Percentiles rank a stretch among this genome's conserved stretches.
Conservation (phyloP, 148 eudicot genomes). For the Limonium bicolor region DNA sequence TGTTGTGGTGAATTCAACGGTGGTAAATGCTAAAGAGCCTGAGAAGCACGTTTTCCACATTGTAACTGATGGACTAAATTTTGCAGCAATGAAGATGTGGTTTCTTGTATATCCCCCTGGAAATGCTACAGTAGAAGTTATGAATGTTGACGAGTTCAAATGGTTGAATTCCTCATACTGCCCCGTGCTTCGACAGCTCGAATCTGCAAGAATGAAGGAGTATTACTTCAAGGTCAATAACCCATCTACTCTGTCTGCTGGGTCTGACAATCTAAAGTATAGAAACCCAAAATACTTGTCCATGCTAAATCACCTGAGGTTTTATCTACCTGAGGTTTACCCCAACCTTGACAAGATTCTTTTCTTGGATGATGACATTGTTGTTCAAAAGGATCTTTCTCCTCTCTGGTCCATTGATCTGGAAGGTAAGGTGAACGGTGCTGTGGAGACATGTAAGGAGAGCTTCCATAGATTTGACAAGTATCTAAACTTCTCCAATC, state of each 20-base stretch:
- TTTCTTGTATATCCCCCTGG: conserved; percentile 66
- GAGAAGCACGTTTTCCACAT: conserved; percentile 95
- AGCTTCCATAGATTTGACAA: conserved; percentile 96
- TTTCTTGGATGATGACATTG: conserved; percentile 94
- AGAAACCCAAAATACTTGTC: conserved; percentile 96
- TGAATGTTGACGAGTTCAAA: conserved; percentile 77
- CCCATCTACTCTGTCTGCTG: conserved; percentile 45
- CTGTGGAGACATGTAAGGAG: conserved; percentile 97
- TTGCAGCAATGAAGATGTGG: conserved; percentile 98
- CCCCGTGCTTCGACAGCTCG: conserved; percentile 93
- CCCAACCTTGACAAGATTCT: conserved; percentile 80
- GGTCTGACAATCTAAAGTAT: conserved; percentile 85
- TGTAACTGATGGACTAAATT: conserved; percentile 85
- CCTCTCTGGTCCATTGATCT: conserved; percentile 83
- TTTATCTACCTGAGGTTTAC: conserved; percentile 97
- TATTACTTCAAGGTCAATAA: conserved; percentile 92
- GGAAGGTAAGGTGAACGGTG: conserved; percentile 97
- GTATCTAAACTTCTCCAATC: conserved; percentile 92
- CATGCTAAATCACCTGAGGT: conserved; percentile 95
- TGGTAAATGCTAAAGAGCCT: conserved; percentile 71
- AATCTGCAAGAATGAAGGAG: conserved; percentile 80
- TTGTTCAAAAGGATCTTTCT: conserved; percentile 91
- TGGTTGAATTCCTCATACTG: conserved; percentile 97
- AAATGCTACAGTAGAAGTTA: conserved; percentile 51
- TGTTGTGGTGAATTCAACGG: conserved; percentile 86